phyloP scores from a whole-genome alignment of 495 filamentous ascomycete species.

The Neurospora africana region DNA sequence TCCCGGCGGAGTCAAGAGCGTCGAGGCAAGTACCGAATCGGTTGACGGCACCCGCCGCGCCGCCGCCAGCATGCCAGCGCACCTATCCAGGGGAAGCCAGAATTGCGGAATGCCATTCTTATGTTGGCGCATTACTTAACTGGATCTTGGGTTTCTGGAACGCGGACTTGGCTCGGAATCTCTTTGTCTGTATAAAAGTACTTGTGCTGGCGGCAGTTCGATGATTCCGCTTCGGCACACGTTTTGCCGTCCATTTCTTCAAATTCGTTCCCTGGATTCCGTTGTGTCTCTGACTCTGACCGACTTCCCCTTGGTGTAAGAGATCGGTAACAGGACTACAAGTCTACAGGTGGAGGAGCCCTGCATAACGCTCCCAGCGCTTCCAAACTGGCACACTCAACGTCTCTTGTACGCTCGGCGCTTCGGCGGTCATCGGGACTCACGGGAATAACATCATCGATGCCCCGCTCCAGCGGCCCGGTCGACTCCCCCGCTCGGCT shows the following conservation, averaged over 20 bases:
- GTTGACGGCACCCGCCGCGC: neutral
- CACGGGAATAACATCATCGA: slow-evolving; percentile 24
- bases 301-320: neutral
- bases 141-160: neutral
- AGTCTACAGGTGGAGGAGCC: neutral
- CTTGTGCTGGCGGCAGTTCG: neutral
- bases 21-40: neutral
- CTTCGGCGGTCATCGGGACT: slow-evolving; percentile 18
- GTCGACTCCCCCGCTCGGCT: slow-evolving; percentile 58
- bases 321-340: neutral
- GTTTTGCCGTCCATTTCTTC: neutral
- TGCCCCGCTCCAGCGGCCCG: slow-evolving; percentile 38
- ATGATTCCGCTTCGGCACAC: neutral
- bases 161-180: neutral
- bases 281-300: neutral
- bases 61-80: neutral
- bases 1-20: neutral
- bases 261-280: neutral
- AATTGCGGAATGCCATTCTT: neutral
- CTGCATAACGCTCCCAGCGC: neutral
- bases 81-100: neutral
- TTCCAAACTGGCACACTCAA: slow-evolving; percentile 16
- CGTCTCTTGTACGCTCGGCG: slow-evolving; percentile 12
- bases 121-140: neutral
- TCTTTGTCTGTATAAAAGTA: neutral